Conservation (phyloP, 1,284 basidiomycete genomes). For the Chiua sp. region DNA sequence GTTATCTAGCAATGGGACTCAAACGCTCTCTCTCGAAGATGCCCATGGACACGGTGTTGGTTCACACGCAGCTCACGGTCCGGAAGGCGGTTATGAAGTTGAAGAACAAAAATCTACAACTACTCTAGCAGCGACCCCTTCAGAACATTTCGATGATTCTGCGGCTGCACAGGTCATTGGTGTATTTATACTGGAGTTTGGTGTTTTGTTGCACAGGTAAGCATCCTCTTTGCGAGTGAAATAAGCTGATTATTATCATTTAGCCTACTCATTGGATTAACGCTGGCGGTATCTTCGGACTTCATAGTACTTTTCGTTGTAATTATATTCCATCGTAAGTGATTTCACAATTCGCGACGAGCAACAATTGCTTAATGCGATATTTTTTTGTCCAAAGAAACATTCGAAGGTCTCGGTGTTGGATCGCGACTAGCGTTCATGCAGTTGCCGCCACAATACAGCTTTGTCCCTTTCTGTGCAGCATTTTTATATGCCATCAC, state of each 20-base stretch:
- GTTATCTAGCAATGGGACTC: neutral
- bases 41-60: constrained; percentile 69
- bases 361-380: constrained; percentile 7
- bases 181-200: constrained; percentile 89
- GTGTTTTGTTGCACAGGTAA: constrained; percentile 86
- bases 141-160: constrained; percentile 41
- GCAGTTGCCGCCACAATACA: constrained; percentile 61
- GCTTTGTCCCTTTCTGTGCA: constrained; percentile 67
- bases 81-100: constrained; percentile 43
- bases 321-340: constrained; percentile 87
- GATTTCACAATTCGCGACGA: neutral
- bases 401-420: constrained; percentile 91
- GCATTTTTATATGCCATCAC: constrained; percentile 79
- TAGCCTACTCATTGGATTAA: constrained; percentile 90
- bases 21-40: constrained; percentile 43
- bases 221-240: neutral
- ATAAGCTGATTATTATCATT: neutral
- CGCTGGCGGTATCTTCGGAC: constrained; percentile 82
- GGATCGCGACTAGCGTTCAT: constrained; percentile 86
- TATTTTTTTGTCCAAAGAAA: constrained; percentile 54
- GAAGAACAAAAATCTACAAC: constrained; percentile 23
- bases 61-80: constrained; percentile 73
- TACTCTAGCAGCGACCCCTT: constrained; percentile 26
- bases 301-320: constrained; percentile 93
- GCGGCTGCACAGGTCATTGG: constrained; percentile 83